These are phyloP conservation scores for Platanthera zijinensis DNA, from an alignment of 106 monocot genomes.

Conservation along the genomic window DNA sequence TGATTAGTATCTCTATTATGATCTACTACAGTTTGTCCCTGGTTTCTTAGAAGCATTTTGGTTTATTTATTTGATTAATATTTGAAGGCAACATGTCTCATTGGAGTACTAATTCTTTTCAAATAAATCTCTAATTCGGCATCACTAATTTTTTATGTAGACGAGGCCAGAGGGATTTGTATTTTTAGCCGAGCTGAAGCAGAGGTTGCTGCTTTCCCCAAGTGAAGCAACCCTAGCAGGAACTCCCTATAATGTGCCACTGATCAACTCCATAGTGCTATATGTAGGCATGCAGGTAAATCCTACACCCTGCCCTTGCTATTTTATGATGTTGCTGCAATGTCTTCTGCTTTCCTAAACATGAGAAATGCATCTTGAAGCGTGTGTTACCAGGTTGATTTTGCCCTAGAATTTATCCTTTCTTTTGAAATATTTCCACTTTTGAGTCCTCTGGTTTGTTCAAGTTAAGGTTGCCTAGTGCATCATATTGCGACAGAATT, in stretches of 20 bases:
- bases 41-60: not conserved
- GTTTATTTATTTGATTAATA: not conserved
- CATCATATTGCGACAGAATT: too few relatives aligned
- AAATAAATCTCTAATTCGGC: not conserved
- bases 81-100: not conserved
- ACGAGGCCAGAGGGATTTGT: slow-evolving; percentile 54
- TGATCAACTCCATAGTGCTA: too few relatives aligned
- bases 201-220: slow-evolving; percentile 58
- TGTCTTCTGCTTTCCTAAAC: too few relatives aligned
- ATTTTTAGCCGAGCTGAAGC: slow-evolving; percentile 75
- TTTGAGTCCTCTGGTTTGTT: too few relatives aligned
- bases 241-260: slow-evolving; percentile 90
- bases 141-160: slow-evolving; percentile 23
- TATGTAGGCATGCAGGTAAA: too few relatives aligned
- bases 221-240: slow-evolving; percentile 57
- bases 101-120: not conserved
- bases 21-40: not conserved
- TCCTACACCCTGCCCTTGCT: not conserved
- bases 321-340: too few relatives aligned
- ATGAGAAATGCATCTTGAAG: too few relatives aligned
- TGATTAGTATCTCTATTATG: not conserved
- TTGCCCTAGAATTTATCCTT: too few relatives aligned
- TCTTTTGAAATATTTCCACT: too few relatives aligned
- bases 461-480: too few relatives aligned
- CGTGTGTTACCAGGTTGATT: too few relatives aligned